A percentile compares a stretch with the other conserved stretches of the same genome.
Conservation (phyloP, 2,329 filamentous ascomycete species). For the Rhinocladiella mackenziei region DNA sequence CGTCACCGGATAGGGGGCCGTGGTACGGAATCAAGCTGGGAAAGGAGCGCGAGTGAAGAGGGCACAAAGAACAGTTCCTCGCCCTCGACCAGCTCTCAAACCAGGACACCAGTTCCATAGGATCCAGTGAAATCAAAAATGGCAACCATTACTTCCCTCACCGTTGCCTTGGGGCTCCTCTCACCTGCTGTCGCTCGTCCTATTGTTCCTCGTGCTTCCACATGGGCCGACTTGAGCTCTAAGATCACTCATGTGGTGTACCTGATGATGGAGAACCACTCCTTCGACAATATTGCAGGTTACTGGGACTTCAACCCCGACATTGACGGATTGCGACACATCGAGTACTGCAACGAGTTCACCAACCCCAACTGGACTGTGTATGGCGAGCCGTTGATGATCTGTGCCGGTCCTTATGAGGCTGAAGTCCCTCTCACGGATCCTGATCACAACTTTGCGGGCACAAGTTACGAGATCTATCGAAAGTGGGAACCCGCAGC, state of each 20-base stretch:
- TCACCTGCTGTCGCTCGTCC: slow-evolving; percentile 12
- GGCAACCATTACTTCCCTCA: slow-evolving; percentile 6
- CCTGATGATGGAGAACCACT: slow-evolving; percentile 21
- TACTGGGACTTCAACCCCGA: slow-evolving; percentile 21
- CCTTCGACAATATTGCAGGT: slow-evolving; percentile 21
- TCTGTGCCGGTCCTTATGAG: slow-evolving; percentile 17
- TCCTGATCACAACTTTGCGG: slow-evolving; percentile 22
- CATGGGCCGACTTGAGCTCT: slow-evolving; percentile 15
- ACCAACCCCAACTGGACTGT: slow-evolving; percentile 24
- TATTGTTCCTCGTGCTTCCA: slow-evolving; percentile 5
- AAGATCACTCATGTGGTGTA: slow-evolving; percentile 21
- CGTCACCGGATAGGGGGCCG: too few species aligned
- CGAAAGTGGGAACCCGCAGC: slow-evolving; percentile 21
- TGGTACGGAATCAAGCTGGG: too few species aligned
- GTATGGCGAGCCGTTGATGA: slow-evolving; percentile 20
- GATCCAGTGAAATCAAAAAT: too few species aligned
- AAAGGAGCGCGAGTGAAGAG: too few species aligned
- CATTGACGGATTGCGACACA: slow-evolving; percentile 18
- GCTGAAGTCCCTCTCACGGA: slow-evolving; percentile 17
- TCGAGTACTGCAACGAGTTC: slow-evolving; percentile 19
- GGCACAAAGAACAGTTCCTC: not conserved
- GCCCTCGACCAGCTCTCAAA: not conserved
- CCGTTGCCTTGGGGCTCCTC: slow-evolving; percentile 13
- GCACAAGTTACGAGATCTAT: slow-evolving; percentile 22
- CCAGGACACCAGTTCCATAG: too few species aligned